These are phyloP conservation scores for Boletus barrowsii DNA, from an alignment of 768 basidiomycete species.

Conservation along the genomic window DNA sequence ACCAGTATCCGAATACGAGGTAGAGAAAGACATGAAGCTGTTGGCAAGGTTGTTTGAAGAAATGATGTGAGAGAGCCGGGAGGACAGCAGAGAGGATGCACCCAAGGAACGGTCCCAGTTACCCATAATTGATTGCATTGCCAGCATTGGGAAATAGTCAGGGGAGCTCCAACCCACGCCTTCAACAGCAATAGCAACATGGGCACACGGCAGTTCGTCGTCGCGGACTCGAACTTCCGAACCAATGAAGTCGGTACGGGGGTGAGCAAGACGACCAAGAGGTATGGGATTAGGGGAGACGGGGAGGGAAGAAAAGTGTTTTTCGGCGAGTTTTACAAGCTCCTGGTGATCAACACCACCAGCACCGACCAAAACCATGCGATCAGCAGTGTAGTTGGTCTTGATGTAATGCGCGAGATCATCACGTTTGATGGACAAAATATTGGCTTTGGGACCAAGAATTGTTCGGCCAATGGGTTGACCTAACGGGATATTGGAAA, in stretches of 20 bases:
- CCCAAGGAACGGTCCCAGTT: slow-evolving; percentile 99
- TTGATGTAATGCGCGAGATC: slow-evolving; percentile 91
- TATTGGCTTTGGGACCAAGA: slow-evolving; percentile 94
- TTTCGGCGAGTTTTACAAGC: slow-evolving; percentile 92
- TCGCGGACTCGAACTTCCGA: slow-evolving; percentile 95
- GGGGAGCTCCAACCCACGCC: slow-evolving; percentile 97
- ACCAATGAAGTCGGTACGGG: slow-evolving; percentile 82
- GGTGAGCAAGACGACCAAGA: slow-evolving; percentile 74
- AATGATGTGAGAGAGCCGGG: slow-evolving; percentile 87
- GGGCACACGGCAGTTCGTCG: slow-evolving; percentile 83
- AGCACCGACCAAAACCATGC: slow-evolving; percentile 97
- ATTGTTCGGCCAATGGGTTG: slow-evolving; percentile 97
- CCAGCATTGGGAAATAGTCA: slow-evolving; percentile 99
- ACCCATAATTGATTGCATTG: slow-evolving; percentile 95
- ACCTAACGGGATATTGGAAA: slow-evolving; percentile 43
- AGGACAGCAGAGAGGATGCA: slow-evolving; percentile 83
- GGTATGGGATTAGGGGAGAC: slow-evolving; percentile 85
- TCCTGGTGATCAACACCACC: slow-evolving; percentile 92
- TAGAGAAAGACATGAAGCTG: slow-evolving; percentile 99
- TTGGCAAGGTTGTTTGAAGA: slow-evolving; percentile 95
- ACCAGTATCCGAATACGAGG: slow-evolving; percentile 97
- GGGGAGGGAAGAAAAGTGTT: slow-evolving; percentile 88
- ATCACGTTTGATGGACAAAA: slow-evolving; percentile 88
- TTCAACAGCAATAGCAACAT: slow-evolving; percentile 96
- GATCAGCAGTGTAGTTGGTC: slow-evolving; percentile 97